Percentiles rank a stretch among this genome's conserved stretches.
Evolutionary conservation across 768 basidiomycete genomes (phyloP).

Genomic region (Asterophora lycoperdoides): DNA sequence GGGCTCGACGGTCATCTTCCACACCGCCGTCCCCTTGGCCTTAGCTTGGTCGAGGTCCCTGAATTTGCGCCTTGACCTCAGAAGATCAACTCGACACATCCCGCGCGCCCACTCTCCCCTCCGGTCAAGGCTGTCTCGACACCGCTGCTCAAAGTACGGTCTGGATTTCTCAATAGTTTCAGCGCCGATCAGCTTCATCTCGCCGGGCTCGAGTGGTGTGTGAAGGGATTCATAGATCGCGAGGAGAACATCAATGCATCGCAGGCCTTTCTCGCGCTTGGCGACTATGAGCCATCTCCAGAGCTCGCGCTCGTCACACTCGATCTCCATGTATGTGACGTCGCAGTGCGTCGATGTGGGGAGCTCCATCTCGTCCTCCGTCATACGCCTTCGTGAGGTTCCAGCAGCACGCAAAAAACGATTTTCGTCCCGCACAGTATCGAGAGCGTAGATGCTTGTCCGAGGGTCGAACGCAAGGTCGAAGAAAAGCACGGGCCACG

Average conservation of each 20-base stretch:
- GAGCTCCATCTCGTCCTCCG: constrained; percentile 37
- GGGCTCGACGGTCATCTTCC: constrained; percentile 26
- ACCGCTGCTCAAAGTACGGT: constrained; percentile 42
- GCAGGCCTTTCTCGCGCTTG: constrained; percentile 38
- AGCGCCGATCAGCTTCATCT: constrained; percentile 27
- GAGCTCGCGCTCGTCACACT: constrained; percentile 36
- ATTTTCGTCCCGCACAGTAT: too few relatives aligned
- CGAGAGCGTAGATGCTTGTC: background rate
- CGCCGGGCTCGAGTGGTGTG: constrained; percentile 40
- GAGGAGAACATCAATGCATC: constrained; percentile 55
- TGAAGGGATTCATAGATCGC: constrained; percentile 50
- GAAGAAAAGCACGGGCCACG: constrained; percentile 4
- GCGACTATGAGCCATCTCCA: constrained; percentile 39
- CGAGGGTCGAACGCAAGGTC: constrained; percentile 11
- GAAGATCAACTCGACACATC: constrained; percentile 52
- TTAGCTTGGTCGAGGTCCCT: too few relatives aligned
- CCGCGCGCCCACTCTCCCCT: constrained; percentile 42
- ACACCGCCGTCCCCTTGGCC: constrained; percentile 27
- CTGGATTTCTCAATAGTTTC: constrained; percentile 30
- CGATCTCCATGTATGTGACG: constrained; percentile 48
- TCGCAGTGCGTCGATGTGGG: constrained; percentile 38
- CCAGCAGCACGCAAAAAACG: too few relatives aligned
- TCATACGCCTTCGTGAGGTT: constrained; percentile 11
- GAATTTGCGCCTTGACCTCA: constrained; percentile 51
- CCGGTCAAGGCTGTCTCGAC: constrained; percentile 37